phyloP scores from a whole-genome alignment of 495 filamentous ascomycete genomes.

The Lasiosphaeriaceae sp. region DNA sequence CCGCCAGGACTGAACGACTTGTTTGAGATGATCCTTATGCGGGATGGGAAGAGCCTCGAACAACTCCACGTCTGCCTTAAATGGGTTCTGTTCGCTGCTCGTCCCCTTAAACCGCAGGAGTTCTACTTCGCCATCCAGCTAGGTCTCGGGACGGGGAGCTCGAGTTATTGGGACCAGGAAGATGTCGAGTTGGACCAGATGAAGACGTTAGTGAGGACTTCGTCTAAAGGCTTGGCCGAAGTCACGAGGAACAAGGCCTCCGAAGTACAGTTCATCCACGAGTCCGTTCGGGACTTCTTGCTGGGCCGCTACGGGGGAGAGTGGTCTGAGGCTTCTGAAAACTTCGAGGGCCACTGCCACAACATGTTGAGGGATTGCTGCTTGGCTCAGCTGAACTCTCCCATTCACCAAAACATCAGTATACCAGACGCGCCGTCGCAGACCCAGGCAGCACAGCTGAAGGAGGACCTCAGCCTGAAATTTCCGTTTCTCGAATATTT shows the following conservation, averaged over 20 bases:
- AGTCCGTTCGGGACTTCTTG: constrained; percentile 11
- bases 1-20: constrained; percentile 25
- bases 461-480: background rate
- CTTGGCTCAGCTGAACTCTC: background rate
- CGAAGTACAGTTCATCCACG: constrained; percentile 11
- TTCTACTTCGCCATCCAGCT: constrained; percentile 34
- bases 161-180: constrained; percentile 2
- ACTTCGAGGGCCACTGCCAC: constrained; percentile 1
- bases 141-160: constrained; percentile 1
- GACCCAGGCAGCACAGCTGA: background rate
- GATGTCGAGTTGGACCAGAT: background rate
- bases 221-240: constrained; percentile 14
- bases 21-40: constrained; percentile 31
- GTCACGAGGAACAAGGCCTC: background rate
- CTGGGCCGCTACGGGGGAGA: background rate
- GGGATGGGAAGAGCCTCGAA: constrained; percentile 23
- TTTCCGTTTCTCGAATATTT: background rate
- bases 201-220: constrained; percentile 2
- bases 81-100: constrained; percentile 34
- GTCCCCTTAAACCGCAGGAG: constrained; percentile 29
- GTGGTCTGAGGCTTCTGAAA: background rate
- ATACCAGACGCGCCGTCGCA: background rate
- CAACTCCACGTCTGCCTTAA: constrained; percentile 31
- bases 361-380: constrained; percentile 1
- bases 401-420: background rate